Evolutionary conservation across 2,329 filamentous ascomycete species (phyloP), one percentile per base, ranked within the genome.

Genomic region (Nemania bipapillata): DNA sequence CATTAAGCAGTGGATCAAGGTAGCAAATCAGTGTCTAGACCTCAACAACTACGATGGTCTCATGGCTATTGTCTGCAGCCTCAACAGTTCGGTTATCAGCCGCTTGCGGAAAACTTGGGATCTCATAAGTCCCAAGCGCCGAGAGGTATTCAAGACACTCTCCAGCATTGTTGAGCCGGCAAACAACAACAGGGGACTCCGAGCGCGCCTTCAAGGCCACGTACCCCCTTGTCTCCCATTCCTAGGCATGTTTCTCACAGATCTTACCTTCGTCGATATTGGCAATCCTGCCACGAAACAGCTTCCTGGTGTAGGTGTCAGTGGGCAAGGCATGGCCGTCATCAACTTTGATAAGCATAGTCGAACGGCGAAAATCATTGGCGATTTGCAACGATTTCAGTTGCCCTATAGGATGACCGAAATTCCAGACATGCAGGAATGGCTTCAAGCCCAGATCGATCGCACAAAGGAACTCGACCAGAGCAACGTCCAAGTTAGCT

Each of bases 321-420:
- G 85, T 15, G 88, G 92, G n/a, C 86, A 89, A 32, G 87, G 89
- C 28, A 86, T 93, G 75, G 89, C 90, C 0, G 92, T 98, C 35
- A 93, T 99, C 85, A 99, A 99, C 81, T 98, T 97, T 76, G 95
- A 98, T 84, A 98, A 98, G 82, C 94, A 98, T 79, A 92, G 90
- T 75, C 93, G 94, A 74, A 98, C 94, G 2, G 94, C 95, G 53
- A 96, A 94, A 81, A 96, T 98, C 77, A 97, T 99, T 75, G 92
- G 93, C 71, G 95, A 98, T 75, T 87, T 99, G 7, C 96, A 99
- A 79, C 91, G 94, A 20, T 98, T 98, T 83, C 96, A 99, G 81
- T 92, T 97, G 22, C 93, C 94, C 0, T 98, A 98, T 79, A 88
- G 91, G 6, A 86, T 99, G 20, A 87, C 87, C 1, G 91, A 96